phyloP scores from a whole-genome alignment of 495 filamentous ascomycete genomes.

The Hypoxylon cercidicola region DNA sequence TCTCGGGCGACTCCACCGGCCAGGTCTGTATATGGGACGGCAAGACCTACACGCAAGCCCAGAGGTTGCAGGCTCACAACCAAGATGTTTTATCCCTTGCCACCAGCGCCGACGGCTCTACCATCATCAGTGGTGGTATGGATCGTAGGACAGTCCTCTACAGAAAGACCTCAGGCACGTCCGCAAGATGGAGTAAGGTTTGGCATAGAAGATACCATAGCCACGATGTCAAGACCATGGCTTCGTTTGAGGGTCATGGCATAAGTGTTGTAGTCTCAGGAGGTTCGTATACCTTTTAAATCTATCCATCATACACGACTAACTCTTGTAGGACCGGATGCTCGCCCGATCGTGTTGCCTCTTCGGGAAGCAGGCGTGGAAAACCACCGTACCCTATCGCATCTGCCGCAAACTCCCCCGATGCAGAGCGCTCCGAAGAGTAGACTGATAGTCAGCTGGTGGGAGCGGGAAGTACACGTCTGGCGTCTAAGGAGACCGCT shows the following conservation, averaged over 20 bases:
- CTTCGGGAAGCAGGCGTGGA: constrained; percentile 83
- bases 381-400: constrained; percentile 78
- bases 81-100: constrained; percentile 91
- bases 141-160: constrained; percentile 88
- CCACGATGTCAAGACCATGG: constrained; percentile 96
- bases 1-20: constrained; percentile 94
- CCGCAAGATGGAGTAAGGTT: constrained; percentile 81
- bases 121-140: constrained; percentile 90
- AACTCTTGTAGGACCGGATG: constrained; percentile 78
- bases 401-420: constrained; percentile 79
- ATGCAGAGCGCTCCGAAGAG: constrained; percentile 74
- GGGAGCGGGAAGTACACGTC: constrained; percentile 86
- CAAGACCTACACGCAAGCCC: constrained; percentile 85
- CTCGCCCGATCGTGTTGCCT: constrained; percentile 81
- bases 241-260: constrained; percentile 82
- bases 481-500: constrained; percentile 73
- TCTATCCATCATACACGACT: constrained; percentile 27
- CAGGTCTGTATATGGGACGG: constrained; percentile 94
- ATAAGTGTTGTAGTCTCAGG: constrained; percentile 92
- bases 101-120: constrained; percentile 79
- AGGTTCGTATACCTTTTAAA: constrained; percentile 65
- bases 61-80: constrained; percentile 84
- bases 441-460: constrained; percentile 88
- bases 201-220: constrained; percentile 83
- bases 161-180: constrained; percentile 68